Evolutionary conservation across 1,139 yeast genomes (phyloP).

Genomic region (Kodamaea fungicola): DNA sequence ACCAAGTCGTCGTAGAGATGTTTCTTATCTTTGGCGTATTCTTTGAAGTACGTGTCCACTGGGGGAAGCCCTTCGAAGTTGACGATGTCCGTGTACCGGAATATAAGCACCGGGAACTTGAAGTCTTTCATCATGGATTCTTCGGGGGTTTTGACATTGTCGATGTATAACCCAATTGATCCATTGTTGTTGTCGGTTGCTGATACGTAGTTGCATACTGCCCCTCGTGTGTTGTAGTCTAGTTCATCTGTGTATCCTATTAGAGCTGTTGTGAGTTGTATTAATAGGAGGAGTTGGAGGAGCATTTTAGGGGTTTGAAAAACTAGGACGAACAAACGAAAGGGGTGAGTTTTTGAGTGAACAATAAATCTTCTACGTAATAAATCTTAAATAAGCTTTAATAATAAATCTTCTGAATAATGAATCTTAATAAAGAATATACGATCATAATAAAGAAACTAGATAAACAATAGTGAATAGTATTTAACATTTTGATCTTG

Average conservation of each 20-base stretch:
- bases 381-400: too few relatives aligned
- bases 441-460: too few relatives aligned
- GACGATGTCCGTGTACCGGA: conserved; percentile 23
- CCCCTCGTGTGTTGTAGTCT: conserved; percentile 3
- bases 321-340: too few relatives aligned
- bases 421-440: too few relatives aligned
- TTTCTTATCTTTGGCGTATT: conserved; percentile 11
- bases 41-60: conserved; percentile 12
- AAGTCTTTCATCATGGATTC: background rate
- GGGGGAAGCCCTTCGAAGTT: conserved; percentile 22
- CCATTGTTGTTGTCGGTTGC: conserved; percentile 4
- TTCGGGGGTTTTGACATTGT: conserved; percentile 1
- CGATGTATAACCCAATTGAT: conserved; percentile 4
- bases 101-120: conserved; percentile 24
- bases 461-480: too few relatives aligned
- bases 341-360: too few relatives aligned
- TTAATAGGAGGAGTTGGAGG: too few relatives aligned
- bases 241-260: background rate
- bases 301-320: too few relatives aligned
- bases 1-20: conserved; percentile 12
- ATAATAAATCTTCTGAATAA: too few relatives aligned
- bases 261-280: background rate
- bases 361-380: too few relatives aligned
- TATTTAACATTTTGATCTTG: too few relatives aligned
- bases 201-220: conserved; percentile 7